Conservation (phyloP, 164 flowering plant species). For the Kingdonia uniflora region DNA sequence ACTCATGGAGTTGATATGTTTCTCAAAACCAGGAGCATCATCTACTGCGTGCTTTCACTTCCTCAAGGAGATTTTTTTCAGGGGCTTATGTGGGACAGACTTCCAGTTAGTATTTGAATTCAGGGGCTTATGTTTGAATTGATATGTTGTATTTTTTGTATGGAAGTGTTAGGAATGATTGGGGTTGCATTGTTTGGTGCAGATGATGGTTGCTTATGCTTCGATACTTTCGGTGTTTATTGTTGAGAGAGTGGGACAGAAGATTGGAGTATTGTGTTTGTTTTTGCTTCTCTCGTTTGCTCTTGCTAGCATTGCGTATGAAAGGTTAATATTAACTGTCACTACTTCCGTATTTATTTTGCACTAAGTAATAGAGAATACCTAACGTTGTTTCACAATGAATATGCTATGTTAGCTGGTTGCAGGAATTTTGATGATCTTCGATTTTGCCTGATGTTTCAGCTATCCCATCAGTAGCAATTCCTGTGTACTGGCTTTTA, state of each 20-base stretch:
- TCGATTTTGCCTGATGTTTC: slow-evolving; percentile 40
- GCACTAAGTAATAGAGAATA: background rate
- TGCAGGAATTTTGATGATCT: slow-evolving; percentile 50
- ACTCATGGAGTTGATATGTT: no score
- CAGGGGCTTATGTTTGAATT: background rate
- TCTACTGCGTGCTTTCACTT: no score
- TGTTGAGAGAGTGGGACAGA: slow-evolving; percentile 35
- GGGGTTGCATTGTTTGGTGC: slow-evolving; percentile 11
- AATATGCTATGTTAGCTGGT: slow-evolving; percentile 27
- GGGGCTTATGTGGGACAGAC: slow-evolving; percentile 41
- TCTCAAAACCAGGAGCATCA: no score
- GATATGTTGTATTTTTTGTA: no score
- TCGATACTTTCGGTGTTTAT: slow-evolving; percentile 32
- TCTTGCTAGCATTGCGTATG: slow-evolving; percentile 26
- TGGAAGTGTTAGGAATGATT: no score
- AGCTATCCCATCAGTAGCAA: slow-evolving; percentile 32
- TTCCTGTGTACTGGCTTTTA: slow-evolving; percentile 25
- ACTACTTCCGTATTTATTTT: background rate
- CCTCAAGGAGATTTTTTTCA: no score
- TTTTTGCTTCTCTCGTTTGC: slow-evolving; percentile 23
- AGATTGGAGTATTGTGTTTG: slow-evolving; percentile 33
- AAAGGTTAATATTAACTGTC: slow-evolving; percentile 20
- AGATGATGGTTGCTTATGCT: slow-evolving; percentile 43
- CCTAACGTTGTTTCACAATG: slow-evolving; percentile 7
- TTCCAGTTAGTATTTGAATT: slow-evolving; percentile 30